Conservation (phyloP, 805 yeast species). For the Wickerhamomyces silvicola region DNA sequence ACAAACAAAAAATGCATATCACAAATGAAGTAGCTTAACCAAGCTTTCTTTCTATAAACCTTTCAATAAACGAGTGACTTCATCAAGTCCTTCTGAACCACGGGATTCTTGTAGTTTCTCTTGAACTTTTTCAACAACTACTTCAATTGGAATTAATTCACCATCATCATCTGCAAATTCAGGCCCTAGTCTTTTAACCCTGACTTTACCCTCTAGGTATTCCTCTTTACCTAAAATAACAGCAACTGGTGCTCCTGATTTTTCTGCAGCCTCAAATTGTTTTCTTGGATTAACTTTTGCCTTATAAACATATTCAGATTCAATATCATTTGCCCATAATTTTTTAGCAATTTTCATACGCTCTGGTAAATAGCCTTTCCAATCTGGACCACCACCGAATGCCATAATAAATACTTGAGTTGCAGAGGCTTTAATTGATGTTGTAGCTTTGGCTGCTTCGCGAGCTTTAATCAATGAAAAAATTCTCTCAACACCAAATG, state of each 20-base stretch:
- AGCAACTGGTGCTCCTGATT: conserved; percentile 82
- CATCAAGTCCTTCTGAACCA: conserved; percentile 48
- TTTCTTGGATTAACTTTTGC: conserved; percentile 91
- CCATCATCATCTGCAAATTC: conserved; percentile 89
- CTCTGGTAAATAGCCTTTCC: conserved; percentile 89
- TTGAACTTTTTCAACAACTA: conserved; percentile 49
- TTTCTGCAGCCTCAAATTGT: conserved; percentile 97
- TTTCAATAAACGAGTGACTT: conserved; percentile 55
- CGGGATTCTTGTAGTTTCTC: conserved; percentile 45
- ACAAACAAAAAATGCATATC: not conserved
- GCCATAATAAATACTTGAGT: conserved; percentile 97
- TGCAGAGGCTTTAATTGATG: conserved; percentile 64
- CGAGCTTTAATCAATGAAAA: conserved; percentile 85
- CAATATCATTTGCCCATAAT: conserved; percentile 86
- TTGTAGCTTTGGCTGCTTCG: conserved; percentile 46
- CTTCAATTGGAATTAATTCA: conserved; percentile 57
- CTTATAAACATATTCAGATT: conserved; percentile 87
- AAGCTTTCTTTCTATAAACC: conserved; percentile 33
- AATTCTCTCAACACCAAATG: conserved; percentile 94
- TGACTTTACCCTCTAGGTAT: conserved; percentile 63
- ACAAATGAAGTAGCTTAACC: not conserved
- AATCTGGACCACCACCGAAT: conserved; percentile 95
- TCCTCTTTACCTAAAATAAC: conserved; percentile 96
- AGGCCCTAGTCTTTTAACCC: conserved; percentile 85
- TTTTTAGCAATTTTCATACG: conserved; percentile 81